Base-by-base conservation (phyloP, 805 yeast genomes). In the Metschnikowia vanudenii region DNA sequence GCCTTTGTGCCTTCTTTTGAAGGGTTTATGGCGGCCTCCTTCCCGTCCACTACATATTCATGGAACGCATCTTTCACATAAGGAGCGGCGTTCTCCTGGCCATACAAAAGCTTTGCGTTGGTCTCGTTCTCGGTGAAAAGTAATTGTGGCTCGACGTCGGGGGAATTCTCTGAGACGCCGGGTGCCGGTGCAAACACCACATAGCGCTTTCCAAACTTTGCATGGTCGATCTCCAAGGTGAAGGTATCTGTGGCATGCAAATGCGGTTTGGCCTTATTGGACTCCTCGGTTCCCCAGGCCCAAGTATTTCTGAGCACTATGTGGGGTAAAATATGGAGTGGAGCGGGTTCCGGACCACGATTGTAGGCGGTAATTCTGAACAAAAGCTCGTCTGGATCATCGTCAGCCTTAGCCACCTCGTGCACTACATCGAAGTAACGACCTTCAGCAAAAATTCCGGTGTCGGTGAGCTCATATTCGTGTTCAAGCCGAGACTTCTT, bases 51-150 rank as follows among this genome's bases (percentile, higher is more conserved):
- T 43, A 90, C 73, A 60, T 76, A 80, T 48, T 89, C 96, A 64
- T 91, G 96, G 76, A 91, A 90, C 1, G 92, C 97, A 66, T 91
- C 97, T 64, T 91, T 91, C 49, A 83, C 84, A 64, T 73, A 89
- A 39, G 71, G 60, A 5, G 80, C 49, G 33, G 80, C 75, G 56
- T 87, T 85, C 55, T 76, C 73, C 55, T 81, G 84, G 28, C 76
- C 71, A 60, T 85, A 91, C 51, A 91, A 73, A 59, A 78, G 78
- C 58, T 78, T 62, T 57, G 80, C 75, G 67, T 91, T 91, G 16
- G 96, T 85, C 62, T 86, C 96, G 65, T 91, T 91, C 49, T 91
- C 96, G 39, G 97, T 91, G 67, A 91, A 91, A 44, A 91, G 64
- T 47, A 88, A 70, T 49, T 72, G 67, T 3, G 96, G 96, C 51